Base-by-base conservation (phyloP, 805 yeast species). In the Metschnikowia bowlesiae region DNA sequence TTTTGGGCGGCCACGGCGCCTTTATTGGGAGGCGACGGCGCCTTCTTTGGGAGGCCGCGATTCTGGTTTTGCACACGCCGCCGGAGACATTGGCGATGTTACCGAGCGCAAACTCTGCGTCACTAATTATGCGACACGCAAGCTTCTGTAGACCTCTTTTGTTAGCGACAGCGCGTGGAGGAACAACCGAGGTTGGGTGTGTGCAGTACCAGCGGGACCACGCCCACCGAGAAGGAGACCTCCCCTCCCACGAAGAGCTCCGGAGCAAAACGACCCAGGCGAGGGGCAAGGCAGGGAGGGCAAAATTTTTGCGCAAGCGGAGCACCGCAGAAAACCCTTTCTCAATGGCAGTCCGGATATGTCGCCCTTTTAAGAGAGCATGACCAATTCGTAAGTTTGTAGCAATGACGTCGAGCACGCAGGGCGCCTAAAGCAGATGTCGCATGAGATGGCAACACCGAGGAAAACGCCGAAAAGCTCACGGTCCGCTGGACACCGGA, bases 391-490 rank as follows among this genome's bases (percentile, higher is more conserved):
- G 4, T 4, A 22, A 34, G 37, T 6, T n/a, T 13, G 39, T n/a
- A 43, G 34, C 46, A 43, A 43, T 43, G 39, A 43, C 46, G 46
- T 43, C 31, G 26, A 11, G 37, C 22, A 9, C 28, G 46, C 33
- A 26, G 13, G n/a, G 39, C 46, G 46, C 5, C 32, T 28, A 13
- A 34, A 43, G 38, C 33, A 22, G 13, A 32, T 32, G 37, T 29
- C 45, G 45, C 45, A 18, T 18, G 13, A 9, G 16, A 41, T 18
- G 8, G 8, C 13, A 8, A 18, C 8, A 30, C 8, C 13, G 30
- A 41, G 6, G 13, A n/a, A 14, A 37, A 11, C 35, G 10, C 32
- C 22, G 22, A 5, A 5, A 22, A 22, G 22, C 22, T 22, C 5
- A 22, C 22, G 22, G 22, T 22, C 22, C 22, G 22, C 22, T 22